phyloP scores from a whole-genome alignment of 192 early-diverging fungal genomes.

The Backusella westeae region DNA sequence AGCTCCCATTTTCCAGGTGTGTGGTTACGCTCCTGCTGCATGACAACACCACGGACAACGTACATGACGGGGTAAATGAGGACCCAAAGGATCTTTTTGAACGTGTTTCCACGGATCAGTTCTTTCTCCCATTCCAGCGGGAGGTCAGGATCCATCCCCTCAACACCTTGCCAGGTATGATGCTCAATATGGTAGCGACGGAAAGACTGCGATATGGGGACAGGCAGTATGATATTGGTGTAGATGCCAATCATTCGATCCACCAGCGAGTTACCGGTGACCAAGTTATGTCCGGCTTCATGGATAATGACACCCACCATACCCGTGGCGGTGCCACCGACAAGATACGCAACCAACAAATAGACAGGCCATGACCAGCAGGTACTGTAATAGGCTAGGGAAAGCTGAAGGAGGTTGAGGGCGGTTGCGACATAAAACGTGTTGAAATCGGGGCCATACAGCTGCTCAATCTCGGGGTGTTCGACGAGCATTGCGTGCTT shows the following conservation, averaged over 20 bases:
- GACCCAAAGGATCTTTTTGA: slow-evolving; percentile 73
- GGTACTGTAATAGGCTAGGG: slow-evolving; percentile 75
- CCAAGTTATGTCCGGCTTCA: slow-evolving; percentile 87
- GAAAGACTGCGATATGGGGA: slow-evolving; percentile 77
- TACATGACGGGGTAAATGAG: slow-evolving; percentile 87
- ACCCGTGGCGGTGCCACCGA: slow-evolving; percentile 83
- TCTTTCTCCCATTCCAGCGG: slow-evolving; percentile 85
- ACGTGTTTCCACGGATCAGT: slow-evolving; percentile 65
- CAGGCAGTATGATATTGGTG: slow-evolving; percentile 83
- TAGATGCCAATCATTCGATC: slow-evolving; percentile 83
- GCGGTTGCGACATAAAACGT: slow-evolving; percentile 72
- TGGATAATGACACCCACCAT: slow-evolving; percentile 87
- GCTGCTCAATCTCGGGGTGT: slow-evolving; percentile 82
- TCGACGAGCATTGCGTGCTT: slow-evolving; percentile 80
- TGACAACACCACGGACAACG: slow-evolving; percentile 69
- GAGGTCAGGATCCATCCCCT: slow-evolving; percentile 90
- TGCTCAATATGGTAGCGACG: slow-evolving; percentile 92
- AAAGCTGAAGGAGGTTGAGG: slow-evolving; percentile 67
- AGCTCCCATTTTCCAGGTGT: slow-evolving; percentile 74
- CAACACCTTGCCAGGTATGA: slow-evolving; percentile 95
- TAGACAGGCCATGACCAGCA: slow-evolving; percentile 61
- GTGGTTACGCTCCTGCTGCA: slow-evolving; percentile 53
- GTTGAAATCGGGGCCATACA: slow-evolving; percentile 78
- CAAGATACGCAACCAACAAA: slow-evolving; percentile 62
- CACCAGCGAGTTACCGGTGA: slow-evolving; percentile 62